These are phyloP conservation scores for Ganoderma sinense DNA, from an alignment of 1,284 basidiomycete species.

Conservation along the genomic window DNA sequence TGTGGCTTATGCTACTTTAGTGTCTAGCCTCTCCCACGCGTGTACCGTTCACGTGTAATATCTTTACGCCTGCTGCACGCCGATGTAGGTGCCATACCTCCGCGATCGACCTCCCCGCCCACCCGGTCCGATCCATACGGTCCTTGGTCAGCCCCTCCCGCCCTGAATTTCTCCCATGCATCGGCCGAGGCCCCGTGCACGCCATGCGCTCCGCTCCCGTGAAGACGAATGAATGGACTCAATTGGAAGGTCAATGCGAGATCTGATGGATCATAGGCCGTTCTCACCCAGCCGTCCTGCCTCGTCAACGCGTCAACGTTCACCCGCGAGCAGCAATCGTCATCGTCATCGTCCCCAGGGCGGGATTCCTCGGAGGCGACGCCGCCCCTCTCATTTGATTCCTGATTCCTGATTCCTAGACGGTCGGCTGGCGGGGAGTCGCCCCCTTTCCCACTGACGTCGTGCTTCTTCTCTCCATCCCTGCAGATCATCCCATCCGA, in stretches of 20 bases:
- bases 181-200: background rate
- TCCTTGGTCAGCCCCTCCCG: background rate
- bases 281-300: background rate
- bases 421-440: background rate
- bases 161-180: constrained; percentile 1
- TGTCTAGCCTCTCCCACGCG: constrained; percentile 1
- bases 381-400: background rate
- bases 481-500: background rate
- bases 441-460: background rate
- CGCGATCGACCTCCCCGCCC: background rate
- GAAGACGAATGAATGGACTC: background rate
- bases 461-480: background rate
- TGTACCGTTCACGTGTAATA: constrained; percentile 19
- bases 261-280: constrained; percentile 1
- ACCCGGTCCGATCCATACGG: constrained; percentile 1
- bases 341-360: background rate
- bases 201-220: constrained; percentile 1
- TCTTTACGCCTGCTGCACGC: constrained; percentile 15
- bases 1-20: constrained; percentile 19
- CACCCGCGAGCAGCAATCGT: background rate
- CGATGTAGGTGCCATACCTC: constrained; percentile 7
- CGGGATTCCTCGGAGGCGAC: background rate
- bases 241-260: background rate
- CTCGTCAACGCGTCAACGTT: background rate
- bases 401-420: background rate